Percentiles rank a stretch among this genome's conserved stretches.
Conservation (phyloP, 495 filamentous ascomycete genomes). For the Penicillium flavigenum region DNA sequence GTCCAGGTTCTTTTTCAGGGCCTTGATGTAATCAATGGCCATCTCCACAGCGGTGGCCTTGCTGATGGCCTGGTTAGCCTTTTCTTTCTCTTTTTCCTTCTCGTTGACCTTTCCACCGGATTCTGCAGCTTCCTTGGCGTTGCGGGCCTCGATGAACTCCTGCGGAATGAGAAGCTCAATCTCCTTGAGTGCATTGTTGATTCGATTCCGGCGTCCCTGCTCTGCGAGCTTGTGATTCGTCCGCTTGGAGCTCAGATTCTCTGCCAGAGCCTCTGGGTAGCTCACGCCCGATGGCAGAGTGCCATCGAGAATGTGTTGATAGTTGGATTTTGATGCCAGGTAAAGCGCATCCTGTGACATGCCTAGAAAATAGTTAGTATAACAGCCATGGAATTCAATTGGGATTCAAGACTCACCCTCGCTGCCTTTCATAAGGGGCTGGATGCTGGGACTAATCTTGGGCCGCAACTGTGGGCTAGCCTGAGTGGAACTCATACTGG, state of each 20-base stretch:
- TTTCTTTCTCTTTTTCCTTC: conserved; percentile 48
- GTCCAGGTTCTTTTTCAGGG: conserved; percentile 69
- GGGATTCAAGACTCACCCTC: conserved; percentile 55
- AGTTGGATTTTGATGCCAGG: conserved; percentile 92
- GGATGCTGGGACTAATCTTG: conserved; percentile 91
- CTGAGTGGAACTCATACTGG: conserved; percentile 72
- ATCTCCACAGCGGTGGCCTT: conserved; percentile 96
- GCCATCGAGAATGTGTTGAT: conserved; percentile 95
- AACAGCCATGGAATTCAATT: conserved; percentile 7
- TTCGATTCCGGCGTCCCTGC: conserved; percentile 90
- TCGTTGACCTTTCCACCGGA: conserved; percentile 36
- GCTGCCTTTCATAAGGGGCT: conserved; percentile 76
- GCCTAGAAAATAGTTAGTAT: conserved; percentile 29
- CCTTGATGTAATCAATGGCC: conserved; percentile 93
- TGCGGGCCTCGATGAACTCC: conserved; percentile 39
- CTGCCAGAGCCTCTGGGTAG: conserved; percentile 86
- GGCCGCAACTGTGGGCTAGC: conserved; percentile 82
- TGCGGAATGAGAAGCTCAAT: conserved; percentile 80
- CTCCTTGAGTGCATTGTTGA: conserved; percentile 90
- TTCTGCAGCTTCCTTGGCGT: conserved; percentile 33
- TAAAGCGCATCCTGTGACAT: conserved; percentile 72
- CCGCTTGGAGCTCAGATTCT: conserved; percentile 91
- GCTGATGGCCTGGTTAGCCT: conserved; percentile 62
- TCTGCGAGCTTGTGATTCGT: conserved; percentile 98
- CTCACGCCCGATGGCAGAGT: conserved; percentile 85